Conservation (phyloP, 805 yeast genomes). For the Blastobotrys americana region DNA sequence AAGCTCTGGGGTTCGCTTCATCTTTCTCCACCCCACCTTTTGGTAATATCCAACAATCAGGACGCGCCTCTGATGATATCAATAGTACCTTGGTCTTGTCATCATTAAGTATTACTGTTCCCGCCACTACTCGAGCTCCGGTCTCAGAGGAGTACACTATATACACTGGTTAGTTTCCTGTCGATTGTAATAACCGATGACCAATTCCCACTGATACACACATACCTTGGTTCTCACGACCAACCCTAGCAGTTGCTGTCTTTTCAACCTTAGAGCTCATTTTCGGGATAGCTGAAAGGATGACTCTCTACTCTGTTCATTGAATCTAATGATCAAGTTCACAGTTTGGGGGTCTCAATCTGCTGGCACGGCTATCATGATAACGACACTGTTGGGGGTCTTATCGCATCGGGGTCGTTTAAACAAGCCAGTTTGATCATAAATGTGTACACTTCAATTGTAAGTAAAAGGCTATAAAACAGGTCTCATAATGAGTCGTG, state of each 20-base stretch:
- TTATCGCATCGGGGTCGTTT: too few relatives aligned
- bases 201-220: constrained; percentile 1
- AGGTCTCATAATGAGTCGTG: too few relatives aligned
- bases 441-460: too few relatives aligned
- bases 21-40: constrained; percentile 93
- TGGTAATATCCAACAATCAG: constrained; percentile 78
- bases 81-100: constrained; percentile 59
- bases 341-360: too few relatives aligned
- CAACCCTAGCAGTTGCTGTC: constrained; percentile 27
- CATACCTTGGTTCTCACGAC: constrained; percentile 32
- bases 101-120: constrained; percentile 67
- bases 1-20: constrained; percentile 40
- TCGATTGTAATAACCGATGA: too few relatives aligned
- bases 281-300: too few relatives aligned
- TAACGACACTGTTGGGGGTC: too few relatives aligned
- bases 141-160: constrained; percentile 44
- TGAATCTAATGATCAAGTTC: too few relatives aligned
- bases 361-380: too few relatives aligned
- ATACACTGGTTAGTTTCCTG: not conserved
- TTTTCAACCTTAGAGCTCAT: constrained; percentile 1
- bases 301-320: too few relatives aligned
- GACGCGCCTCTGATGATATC: constrained; percentile 66
- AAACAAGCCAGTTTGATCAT: too few relatives aligned
- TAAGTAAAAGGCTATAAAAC: too few relatives aligned
- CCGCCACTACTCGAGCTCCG: constrained; percentile 89